A percentile compares a stretch with the other conserved stretches of the same genome.
phyloP scores from a whole-genome alignment of 2,329 filamentous ascomycete genomes.

The Colletotrichum agaves region DNA sequence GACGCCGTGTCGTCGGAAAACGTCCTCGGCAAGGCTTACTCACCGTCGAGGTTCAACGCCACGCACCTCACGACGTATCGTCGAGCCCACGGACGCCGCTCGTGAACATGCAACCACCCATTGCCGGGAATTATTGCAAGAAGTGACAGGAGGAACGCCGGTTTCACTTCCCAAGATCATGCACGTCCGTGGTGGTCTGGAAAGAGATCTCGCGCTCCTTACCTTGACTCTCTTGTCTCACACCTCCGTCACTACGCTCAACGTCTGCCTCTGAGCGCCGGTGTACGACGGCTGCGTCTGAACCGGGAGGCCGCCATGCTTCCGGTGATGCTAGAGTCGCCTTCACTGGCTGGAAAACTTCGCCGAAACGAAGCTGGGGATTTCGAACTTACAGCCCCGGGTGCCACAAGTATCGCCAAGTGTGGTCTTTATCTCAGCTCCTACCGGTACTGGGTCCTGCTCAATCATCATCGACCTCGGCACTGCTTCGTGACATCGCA shows the following conservation, averaged over 20 bases:
- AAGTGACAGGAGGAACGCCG: background rate
- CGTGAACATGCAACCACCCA: background rate
- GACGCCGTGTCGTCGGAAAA: no score
- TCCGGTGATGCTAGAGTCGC: slow-evolving; percentile 1
- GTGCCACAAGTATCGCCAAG: slow-evolving; percentile 1
- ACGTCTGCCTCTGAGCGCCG: slow-evolving; percentile 14
- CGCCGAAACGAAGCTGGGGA: background rate
- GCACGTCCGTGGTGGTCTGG: slow-evolving; percentile 17
- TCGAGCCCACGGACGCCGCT: background rate
- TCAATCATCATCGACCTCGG: slow-evolving; percentile 15
- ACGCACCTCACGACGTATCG: background rate
- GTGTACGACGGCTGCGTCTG: slow-evolving; percentile 9
- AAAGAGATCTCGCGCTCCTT: slow-evolving; percentile 29
- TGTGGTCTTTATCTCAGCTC: background rate
- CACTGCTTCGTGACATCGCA: slow-evolving; percentile 9
- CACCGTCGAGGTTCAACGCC: no score
- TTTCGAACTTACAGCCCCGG: slow-evolving; percentile 11
- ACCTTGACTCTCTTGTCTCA: background rate
- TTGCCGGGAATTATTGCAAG: background rate
- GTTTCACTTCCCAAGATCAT: slow-evolving; percentile 36
- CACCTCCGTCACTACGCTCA: background rate
- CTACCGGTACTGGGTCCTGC: background rate
- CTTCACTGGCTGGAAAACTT: background rate
- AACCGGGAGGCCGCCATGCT: slow-evolving; percentile 8
- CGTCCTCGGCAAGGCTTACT: no score